Conservation (phyloP, 2,329 filamentous ascomycete genomes). For the Arthrobotrys sphaeroides region DNA sequence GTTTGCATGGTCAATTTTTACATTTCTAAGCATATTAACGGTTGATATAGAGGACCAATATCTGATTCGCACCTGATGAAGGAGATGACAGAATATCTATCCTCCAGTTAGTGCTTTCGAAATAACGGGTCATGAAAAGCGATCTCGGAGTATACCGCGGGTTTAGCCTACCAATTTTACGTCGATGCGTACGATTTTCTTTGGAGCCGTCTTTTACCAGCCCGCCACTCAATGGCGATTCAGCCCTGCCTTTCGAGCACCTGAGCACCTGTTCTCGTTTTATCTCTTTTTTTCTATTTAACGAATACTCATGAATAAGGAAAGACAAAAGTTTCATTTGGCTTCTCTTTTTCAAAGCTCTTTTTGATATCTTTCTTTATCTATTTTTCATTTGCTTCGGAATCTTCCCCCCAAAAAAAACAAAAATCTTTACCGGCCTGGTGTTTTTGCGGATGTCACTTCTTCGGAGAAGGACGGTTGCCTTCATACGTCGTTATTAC, state of each 20-base stretch:
- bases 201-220: conserved; percentile 24
- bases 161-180: conserved; percentile 1
- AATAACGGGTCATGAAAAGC: background rate
- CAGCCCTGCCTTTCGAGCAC: conserved; percentile 15
- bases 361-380: conserved; percentile 16
- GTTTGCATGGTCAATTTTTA: conserved; percentile 48
- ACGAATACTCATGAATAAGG: conserved; percentile 52
- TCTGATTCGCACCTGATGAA: conserved; percentile 9
- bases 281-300: conserved; percentile 11
- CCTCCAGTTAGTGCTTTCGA: conserved; percentile 7
- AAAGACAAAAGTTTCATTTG: conserved; percentile 54
- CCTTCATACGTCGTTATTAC: conserved; percentile 14
- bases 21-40: conserved; percentile 33
- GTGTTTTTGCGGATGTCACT: conserved; percentile 40
- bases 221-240: conserved; percentile 27
- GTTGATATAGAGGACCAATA: conserved; percentile 12
- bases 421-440: conserved; percentile 37
- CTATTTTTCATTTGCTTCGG: conserved; percentile 30
- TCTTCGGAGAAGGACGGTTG: conserved; percentile 40
- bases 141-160: conserved; percentile 4
- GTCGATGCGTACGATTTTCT: conserved; percentile 22
- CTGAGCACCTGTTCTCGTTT: conserved; percentile 13
- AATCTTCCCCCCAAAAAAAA: conserved; percentile 37
- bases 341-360: conserved; percentile 52
- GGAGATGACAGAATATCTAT: conserved; percentile 16